A percentile compares a stretch with the other conserved stretches of the same genome.
phyloP scores from a whole-genome alignment of 768 basidiomycete genomes.

The Suillus sp. region DNA sequence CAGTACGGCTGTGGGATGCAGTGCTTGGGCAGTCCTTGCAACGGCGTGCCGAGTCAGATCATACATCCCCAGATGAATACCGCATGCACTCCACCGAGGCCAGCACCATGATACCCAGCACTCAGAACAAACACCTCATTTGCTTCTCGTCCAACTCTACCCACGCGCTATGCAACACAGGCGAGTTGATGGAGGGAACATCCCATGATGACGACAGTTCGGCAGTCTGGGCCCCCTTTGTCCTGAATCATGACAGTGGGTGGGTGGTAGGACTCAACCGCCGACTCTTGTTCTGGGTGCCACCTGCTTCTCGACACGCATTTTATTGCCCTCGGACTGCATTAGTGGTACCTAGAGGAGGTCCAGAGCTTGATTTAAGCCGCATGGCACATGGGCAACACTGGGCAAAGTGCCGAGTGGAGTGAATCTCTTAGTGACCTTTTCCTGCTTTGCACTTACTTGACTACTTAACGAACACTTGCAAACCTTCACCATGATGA shows the following conservation, averaged over 20 bases:
- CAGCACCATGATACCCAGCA: background rate
- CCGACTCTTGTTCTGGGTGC: constrained; percentile 3
- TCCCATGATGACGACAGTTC: background rate
- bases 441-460: background rate
- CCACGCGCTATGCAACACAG: background rate
- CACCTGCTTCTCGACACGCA: constrained; percentile 1
- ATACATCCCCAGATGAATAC: background rate
- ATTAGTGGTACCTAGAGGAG: constrained; percentile 3
- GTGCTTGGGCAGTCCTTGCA: background rate
- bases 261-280: background rate
- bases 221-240: background rate
- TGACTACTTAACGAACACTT: background rate
- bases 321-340: background rate
- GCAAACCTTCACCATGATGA: background rate
- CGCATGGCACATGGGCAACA: constrained; percentile 1
- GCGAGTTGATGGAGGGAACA: background rate
- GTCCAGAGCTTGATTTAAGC: constrained; percentile 6
- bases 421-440: background rate
- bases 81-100: background rate
- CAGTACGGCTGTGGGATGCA: constrained; percentile 1
- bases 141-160: background rate
- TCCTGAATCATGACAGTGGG: background rate
- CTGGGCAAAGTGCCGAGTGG: background rate
- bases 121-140: background rate
- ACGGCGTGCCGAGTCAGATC: too few relatives aligned